phyloP scores from a whole-genome alignment of 1,284 basidiomycete species.

The Tylopilus orsonianus region DNA sequence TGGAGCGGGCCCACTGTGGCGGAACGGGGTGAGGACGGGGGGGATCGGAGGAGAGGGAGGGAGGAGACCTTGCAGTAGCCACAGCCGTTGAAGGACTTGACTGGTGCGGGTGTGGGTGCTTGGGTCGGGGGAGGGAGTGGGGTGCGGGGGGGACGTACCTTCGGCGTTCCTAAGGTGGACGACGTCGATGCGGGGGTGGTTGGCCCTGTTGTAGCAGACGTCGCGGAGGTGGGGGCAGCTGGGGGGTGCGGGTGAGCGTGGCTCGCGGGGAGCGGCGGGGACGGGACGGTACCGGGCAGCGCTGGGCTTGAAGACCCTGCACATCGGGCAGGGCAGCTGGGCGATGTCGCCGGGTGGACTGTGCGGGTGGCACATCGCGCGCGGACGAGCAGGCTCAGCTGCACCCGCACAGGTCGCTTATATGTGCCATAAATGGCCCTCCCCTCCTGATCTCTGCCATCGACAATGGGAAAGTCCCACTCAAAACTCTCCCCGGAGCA shows the following conservation, averaged over 20 bases:
- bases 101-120: conserved; percentile 39
- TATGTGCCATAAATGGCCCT: neutral
- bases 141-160: conserved; percentile 52
- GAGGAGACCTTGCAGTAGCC: conserved; percentile 76
- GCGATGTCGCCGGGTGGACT: conserved; percentile 64
- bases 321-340: conserved; percentile 72
- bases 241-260: conserved; percentile 16
- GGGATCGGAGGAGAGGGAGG: conserved; percentile 27
- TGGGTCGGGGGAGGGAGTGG: too few relatives aligned
- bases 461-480: conserved; percentile 92
- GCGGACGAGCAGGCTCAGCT: neutral
- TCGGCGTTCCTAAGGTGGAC: conserved; percentile 79
- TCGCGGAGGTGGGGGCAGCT: conserved; percentile 76
- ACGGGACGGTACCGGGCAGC: conserved; percentile 46
- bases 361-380: conserved; percentile 68
- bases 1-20: conserved; percentile 64
- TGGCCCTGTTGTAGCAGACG: conserved; percentile 66
- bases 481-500: conserved; percentile 96
- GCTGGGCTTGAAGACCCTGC: conserved; percentile 71
- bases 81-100: conserved; percentile 79
- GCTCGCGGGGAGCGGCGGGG: conserved; percentile 2
- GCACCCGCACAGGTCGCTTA: neutral
- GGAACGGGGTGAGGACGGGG: conserved; percentile 28
- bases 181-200: conserved; percentile 73
- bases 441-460: conserved; percentile 11